Evolutionary conservation across 495 filamentous ascomycete genomes (phyloP), one percentile per base, ranked within the genome.

Genomic region (Cercophora samala): DNA sequence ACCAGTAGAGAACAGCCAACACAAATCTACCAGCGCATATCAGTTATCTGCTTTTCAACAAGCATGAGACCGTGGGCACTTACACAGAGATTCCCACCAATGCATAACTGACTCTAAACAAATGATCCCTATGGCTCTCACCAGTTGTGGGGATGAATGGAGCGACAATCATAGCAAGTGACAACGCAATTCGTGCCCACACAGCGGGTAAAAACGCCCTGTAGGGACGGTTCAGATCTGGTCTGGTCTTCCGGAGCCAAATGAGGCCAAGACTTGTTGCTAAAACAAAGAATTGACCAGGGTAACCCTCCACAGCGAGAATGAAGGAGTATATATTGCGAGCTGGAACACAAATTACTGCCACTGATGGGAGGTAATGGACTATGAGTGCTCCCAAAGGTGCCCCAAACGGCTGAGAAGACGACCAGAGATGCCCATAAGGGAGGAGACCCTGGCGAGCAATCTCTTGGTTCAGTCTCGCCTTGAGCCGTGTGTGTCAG

Each of bases 311-410:
- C 2, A 91, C 87, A 51, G 91, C 87, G 11, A 91, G 79, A 65
- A 92, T 91, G 68, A 92, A 91, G 59, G 86, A 88, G 72, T 91
- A 92, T 5, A 89, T 86, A 58, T 89, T 84, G n/a, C 82, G 78
- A 3, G 88, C 86, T 0, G 88, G 89, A 2, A 91, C 79, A 4
- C 79, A 71, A 25, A 90, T 90, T 13, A 91, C 88, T 1, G 90
- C 76, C 0, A 89, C 60, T 0, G 88, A 90, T 0, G 89, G 89
- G 22, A 91, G 79, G 70, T 85, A 91, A 68, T 91, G 89, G 0
- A 90, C 83, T 6, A 91, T 81, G 0, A 92, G 78, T 0, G 86
- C 89, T 0, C 89, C 87, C 4, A 90, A 72, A 0, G 90, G 89
- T 2, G 90, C 84, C 26, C 85, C 82, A 64, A 91, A 93, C 0